Conservation (phyloP, 805 yeast genomes). For the Hanseniaspora nectarophila region DNA sequence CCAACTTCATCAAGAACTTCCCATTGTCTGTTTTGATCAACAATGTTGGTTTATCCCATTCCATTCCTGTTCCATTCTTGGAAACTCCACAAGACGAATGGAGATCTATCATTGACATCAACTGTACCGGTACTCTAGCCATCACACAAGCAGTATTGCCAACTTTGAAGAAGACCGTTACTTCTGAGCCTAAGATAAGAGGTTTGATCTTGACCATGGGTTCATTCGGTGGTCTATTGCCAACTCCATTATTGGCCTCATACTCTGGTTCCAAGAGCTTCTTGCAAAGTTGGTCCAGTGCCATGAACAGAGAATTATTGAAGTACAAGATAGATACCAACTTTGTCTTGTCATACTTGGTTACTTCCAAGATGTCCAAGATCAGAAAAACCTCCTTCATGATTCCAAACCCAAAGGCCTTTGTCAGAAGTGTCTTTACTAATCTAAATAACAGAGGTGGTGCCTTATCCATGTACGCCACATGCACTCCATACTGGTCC, state of each 20-base stretch:
- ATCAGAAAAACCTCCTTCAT: slow-evolving; percentile 59
- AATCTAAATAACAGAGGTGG: slow-evolving; percentile 77
- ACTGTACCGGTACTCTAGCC: slow-evolving; percentile 70
- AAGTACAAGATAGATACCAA: slow-evolving; percentile 70
- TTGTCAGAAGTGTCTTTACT: slow-evolving; percentile 61
- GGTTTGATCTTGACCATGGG: slow-evolving; percentile 91
- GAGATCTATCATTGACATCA: slow-evolving; percentile 69
- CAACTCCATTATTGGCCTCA: slow-evolving; percentile 83
- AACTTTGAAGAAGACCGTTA: slow-evolving; percentile 44
- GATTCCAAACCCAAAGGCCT: slow-evolving; percentile 71
- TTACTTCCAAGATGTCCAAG: slow-evolving; percentile 92
- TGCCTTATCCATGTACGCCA: slow-evolving; percentile 80
- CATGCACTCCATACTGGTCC: slow-evolving; percentile 83
- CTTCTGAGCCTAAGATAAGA: slow-evolving; percentile 30
- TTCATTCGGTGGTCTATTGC: slow-evolving; percentile 87
- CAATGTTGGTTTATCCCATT: slow-evolving; percentile 90
- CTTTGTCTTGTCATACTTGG: slow-evolving; percentile 73
- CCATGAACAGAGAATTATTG: slow-evolving; percentile 74
- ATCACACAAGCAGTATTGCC: slow-evolving; percentile 76
- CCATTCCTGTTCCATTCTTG: slow-evolving; percentile 84
- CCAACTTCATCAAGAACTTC: slow-evolving; percentile 35
- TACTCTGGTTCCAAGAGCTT: slow-evolving; percentile 95
- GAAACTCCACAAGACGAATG: slow-evolving; percentile 70
- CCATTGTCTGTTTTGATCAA: slow-evolving; percentile 70
- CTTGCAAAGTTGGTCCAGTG: slow-evolving; percentile 82